Conservation (phyloP, 225 moss, liverwort and hornwort species). For the Sphagnum tenellum region DNA sequence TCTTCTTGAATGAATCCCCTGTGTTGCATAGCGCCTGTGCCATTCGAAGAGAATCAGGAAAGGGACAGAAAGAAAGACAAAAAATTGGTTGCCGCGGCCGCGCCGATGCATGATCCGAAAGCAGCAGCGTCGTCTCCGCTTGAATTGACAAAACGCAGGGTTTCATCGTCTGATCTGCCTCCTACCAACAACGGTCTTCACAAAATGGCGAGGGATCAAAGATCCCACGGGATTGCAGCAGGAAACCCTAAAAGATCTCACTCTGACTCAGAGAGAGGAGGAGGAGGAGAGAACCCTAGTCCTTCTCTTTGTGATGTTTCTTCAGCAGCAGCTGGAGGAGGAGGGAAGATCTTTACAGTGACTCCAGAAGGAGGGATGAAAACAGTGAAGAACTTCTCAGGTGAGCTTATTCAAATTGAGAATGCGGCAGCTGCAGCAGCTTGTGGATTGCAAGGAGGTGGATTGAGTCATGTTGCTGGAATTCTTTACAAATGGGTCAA, state of each 20-base stretch:
- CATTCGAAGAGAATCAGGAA: conserved; percentile 26
- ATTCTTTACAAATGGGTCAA: conserved; percentile 97
- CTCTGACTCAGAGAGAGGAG: neutral
- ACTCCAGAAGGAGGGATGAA: conserved; percentile 57
- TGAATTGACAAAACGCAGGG: too few species aligned
- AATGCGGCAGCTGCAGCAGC: conserved; percentile 7
- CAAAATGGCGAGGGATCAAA: conserved; percentile 27
- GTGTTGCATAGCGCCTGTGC: conserved; percentile 57
- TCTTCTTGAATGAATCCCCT: conserved; percentile 42
- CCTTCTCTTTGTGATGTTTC: conserved; percentile 11
- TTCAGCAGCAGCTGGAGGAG: conserved; percentile 9
- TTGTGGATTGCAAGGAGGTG: conserved; percentile 8
- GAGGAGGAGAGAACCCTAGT: neutral
- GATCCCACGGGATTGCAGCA: conserved; percentile 26
- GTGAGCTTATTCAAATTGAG: conserved; percentile 45
- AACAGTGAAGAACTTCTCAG: conserved; percentile 46
- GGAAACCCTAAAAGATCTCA: conserved; percentile 9
- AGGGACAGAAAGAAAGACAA: conserved; percentile 21
- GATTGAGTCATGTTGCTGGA: conserved; percentile 59
- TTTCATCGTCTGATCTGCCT: conserved; percentile 21
- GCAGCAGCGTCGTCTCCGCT: too few species aligned
- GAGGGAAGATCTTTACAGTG: conserved; percentile 40
- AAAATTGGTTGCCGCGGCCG: conserved; percentile 10
- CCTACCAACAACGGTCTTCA: conserved; percentile 26
- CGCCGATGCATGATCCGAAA: too few species aligned